Evolutionary conservation across 2,329 filamentous ascomycete species (phyloP), one percentile per base, ranked within the genome.

Genomic region (Aspergillus ustus): DNA sequence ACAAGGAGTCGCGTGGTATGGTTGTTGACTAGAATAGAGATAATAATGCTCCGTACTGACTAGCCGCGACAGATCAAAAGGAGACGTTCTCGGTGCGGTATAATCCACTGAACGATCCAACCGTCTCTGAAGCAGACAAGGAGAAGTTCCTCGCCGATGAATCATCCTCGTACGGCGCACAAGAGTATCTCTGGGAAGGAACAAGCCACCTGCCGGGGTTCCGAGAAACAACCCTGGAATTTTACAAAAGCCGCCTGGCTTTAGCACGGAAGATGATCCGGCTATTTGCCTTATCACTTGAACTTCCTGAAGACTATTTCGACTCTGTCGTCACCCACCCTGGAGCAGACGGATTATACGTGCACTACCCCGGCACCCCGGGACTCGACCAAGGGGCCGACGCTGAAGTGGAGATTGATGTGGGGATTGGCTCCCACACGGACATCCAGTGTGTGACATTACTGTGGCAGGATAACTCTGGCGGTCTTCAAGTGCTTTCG

Each of bases 41-140:
- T 5, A 13, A 13, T 40, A 15, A 37, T 37, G n/a, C 25, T 25
- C 25, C 6, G 4, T 40, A 15, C 34, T 40, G 2, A 40, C 15
- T 13, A 11, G 25, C 4, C 34, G 34, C 34, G 13, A 17, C 79
- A 63, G 86, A 86, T 63, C 73, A 81, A 52, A 80, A 83, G 34
- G 84, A 87, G 72, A 80, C 78, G 8, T 83, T 83, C 65, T 77
- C 77, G 3, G 83, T 84, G 72, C 75, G 80, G 9, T 88, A 87
- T 64, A 80, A 83, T 40, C 83, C 85, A 0, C 70, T 78, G 22
- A 78, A 82, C 60, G 85, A 87, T 64, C 82, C 84, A 0, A 76
- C 78, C 1, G 71, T 75, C 11, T 72, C 45, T 3, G n/a, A 22
- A 25, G 45, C 75, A 48, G 72, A 80, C 43, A 66, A 81, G 2